phyloP scores from a whole-genome alignment of 176 grass and related monocot genomes.

The Stipa capillata region DNA sequence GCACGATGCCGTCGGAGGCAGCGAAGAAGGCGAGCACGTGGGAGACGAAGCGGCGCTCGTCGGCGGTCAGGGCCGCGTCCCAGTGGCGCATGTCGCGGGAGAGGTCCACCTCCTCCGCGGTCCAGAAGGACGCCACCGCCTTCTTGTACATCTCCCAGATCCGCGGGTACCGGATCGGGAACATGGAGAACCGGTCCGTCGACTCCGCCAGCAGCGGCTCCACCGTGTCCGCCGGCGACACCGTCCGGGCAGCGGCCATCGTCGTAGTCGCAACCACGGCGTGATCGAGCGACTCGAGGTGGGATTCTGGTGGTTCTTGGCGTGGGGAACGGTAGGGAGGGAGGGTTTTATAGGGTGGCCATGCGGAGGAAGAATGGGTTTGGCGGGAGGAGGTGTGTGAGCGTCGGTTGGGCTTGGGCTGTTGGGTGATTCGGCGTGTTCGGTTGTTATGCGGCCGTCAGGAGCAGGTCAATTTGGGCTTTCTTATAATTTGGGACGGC shows the following conservation, averaged over 20 bases:
- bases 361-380: background rate
- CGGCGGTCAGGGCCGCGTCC: conserved; percentile 30
- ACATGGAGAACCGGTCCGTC: conserved; percentile 69
- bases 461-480: too few relatives aligned
- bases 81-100: conserved; percentile 50
- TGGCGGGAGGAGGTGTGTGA: too few relatives aligned
- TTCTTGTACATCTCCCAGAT: conserved; percentile 96
- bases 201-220: conserved; percentile 59
- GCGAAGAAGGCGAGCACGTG: conserved; percentile 88
- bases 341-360: conserved; percentile 3
- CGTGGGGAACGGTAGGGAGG: background rate
- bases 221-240: conserved; percentile 38
- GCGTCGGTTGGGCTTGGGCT: too few relatives aligned
- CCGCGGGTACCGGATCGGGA: conserved; percentile 53
- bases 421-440: too few relatives aligned
- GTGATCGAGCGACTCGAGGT: background rate
- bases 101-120: conserved; percentile 65
- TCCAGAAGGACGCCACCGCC: conserved; percentile 78
- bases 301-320: background rate
- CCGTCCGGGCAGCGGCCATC: too few relatives aligned
- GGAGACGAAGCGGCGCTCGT: conserved; percentile 81
- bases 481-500: too few relatives aligned
- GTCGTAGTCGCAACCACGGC: background rate
- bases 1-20: conserved; percentile 63
- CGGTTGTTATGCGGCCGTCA: too few relatives aligned